Conservation (phyloP, 2,329 filamentous ascomycete species). For the Colletotrichum sp. region DNA sequence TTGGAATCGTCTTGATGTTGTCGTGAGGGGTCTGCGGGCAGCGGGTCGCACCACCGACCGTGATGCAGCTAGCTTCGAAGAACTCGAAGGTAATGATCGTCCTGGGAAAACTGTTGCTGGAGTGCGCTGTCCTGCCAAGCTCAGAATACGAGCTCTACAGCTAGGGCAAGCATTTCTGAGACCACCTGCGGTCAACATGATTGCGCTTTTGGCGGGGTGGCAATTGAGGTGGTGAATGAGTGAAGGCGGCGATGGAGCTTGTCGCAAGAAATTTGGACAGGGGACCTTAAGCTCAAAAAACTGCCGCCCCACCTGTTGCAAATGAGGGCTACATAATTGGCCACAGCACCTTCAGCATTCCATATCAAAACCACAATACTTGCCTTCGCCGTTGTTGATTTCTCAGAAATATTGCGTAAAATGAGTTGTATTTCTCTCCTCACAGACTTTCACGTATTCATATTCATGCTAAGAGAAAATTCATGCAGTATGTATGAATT, state of each 20-base stretch:
- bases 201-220: background rate
- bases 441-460: too few relatives aligned
- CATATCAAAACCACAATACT: too few relatives aligned
- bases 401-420: too few relatives aligned
- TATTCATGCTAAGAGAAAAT: too few relatives aligned
- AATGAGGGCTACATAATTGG: conserved; percentile 2
- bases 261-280: conserved; percentile 13
- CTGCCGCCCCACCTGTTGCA: background rate
- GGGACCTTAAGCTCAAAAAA: background rate
- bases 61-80: background rate
- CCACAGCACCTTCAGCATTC: too few relatives aligned
- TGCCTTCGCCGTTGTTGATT: too few relatives aligned
- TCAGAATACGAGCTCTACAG: conserved; percentile 10
- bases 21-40: background rate
- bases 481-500: too few relatives aligned
- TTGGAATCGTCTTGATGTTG: background rate
- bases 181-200: conserved; percentile 18
- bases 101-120: background rate
- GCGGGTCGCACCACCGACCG: background rate
- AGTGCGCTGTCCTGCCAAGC: background rate
- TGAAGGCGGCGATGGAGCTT: background rate
- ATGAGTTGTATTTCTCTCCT: too few relatives aligned
- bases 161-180: conserved; percentile 14
- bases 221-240: background rate
- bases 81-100: background rate